Percentiles rank a stretch among this genome's conserved stretches.
These are phyloP conservation scores for Diplodia corticola DNA, from an alignment of 2,329 filamentous ascomycete species.

Conservation along the genomic window DNA sequence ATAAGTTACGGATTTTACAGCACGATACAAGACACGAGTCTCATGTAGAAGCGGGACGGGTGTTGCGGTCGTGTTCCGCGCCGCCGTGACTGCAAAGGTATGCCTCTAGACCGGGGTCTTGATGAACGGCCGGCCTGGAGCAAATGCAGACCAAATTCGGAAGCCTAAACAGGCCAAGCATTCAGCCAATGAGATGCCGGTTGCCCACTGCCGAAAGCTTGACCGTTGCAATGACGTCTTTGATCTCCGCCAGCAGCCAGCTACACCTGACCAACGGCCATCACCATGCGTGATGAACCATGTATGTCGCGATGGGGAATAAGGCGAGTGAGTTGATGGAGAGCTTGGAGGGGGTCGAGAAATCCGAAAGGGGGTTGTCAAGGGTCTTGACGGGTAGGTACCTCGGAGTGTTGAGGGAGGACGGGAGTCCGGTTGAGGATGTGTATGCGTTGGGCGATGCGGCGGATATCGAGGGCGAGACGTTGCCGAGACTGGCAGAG, in stretches of 20 bases:
- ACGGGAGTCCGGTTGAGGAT: constrained; percentile 31
- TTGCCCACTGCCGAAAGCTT: background rate
- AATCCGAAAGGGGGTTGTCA: constrained; percentile 36
- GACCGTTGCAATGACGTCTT: constrained; percentile 4
- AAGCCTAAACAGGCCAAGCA: background rate
- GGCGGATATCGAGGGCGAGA: constrained; percentile 41
- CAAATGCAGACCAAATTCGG: background rate
- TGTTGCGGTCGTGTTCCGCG: too few relatives aligned
- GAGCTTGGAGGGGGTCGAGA: constrained; percentile 35
- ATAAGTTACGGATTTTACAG: too few relatives aligned
- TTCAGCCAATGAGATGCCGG: background rate
- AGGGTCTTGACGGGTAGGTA: constrained; percentile 40
- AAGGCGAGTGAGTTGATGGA: constrained; percentile 38
- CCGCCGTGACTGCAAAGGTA: too few relatives aligned
- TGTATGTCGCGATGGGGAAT: constrained; percentile 36
- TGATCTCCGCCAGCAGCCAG: too few relatives aligned
- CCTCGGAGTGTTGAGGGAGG: constrained; percentile 33
- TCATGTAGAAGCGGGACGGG: too few relatives aligned
- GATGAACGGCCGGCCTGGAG: background rate
- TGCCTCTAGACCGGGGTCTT: background rate
- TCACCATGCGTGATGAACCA: background rate
- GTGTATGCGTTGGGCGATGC: constrained; percentile 41
- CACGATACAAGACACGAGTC: too few relatives aligned
- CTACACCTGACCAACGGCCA: background rate
- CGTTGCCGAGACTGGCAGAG: constrained; percentile 40